Conservation (phyloP, 768 basidiomycete genomes). For the Hygrophorus pudorinus region DNA sequence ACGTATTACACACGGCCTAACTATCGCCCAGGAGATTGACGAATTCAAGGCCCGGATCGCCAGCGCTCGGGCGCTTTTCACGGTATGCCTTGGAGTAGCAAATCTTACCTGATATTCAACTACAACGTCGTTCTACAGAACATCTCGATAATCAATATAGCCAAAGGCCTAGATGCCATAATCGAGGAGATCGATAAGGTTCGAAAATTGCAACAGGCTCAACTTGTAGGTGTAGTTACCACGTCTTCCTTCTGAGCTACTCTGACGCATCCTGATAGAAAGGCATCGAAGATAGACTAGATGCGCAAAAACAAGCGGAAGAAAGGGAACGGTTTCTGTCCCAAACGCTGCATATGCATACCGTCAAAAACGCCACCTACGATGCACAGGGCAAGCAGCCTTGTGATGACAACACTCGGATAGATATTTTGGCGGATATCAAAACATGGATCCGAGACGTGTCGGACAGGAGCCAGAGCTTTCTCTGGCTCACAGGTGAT, state of each 20-base stretch:
- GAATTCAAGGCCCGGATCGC: neutral
- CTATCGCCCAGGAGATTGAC: neutral
- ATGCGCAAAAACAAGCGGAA: constrained; percentile 8
- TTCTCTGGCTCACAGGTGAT: constrained; percentile 13
- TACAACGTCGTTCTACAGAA: neutral
- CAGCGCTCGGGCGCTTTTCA: neutral
- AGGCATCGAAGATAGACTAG: constrained; percentile 6
- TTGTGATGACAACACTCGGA: constrained; percentile 11
- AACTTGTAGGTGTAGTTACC: constrained; percentile 7
- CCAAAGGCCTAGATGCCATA: neutral
- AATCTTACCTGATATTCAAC: too few relatives aligned
- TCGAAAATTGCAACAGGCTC: constrained; percentile 5
- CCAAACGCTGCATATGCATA: neutral
- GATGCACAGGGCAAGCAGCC: constrained; percentile 10
- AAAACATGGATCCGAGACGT: constrained; percentile 7
- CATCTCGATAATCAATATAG: neutral
- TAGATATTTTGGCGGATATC: constrained; percentile 9
- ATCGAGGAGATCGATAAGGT: constrained; percentile 5
- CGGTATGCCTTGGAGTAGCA: neutral
- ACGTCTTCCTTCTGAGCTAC: too few relatives aligned
- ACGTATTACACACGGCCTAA: neutral
- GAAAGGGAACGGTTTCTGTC: constrained; percentile 5
- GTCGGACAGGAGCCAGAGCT: constrained; percentile 1
- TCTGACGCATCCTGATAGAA: neutral
- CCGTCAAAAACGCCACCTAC: constrained; percentile 10